Conservation (phyloP, 2,329 filamentous ascomycete species). For the Cordyceps javanica region DNA sequence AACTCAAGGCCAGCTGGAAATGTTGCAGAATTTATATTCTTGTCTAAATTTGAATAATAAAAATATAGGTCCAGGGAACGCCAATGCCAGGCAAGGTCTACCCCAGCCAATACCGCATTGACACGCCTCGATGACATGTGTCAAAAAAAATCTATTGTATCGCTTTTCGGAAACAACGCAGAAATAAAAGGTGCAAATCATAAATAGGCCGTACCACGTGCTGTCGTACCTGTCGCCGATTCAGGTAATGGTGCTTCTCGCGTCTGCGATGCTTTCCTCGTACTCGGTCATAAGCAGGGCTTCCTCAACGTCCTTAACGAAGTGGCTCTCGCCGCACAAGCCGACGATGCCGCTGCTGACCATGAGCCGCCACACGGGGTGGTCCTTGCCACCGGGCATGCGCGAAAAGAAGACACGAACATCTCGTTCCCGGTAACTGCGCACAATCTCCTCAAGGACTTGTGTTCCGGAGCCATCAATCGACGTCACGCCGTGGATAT, state of each 20-base stretch:
- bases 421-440: slow-evolving; percentile 67
- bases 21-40: neutral
- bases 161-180: neutral
- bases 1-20: neutral
- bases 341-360: slow-evolving; percentile 78
- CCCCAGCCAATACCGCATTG: neutral
- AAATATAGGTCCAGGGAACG: neutral
- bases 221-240: neutral
- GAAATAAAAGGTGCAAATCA: neutral
- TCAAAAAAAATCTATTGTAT: neutral
- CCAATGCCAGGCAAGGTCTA: neutral
- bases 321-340: slow-evolving; percentile 67
- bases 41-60: neutral
- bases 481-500: slow-evolving; percentile 93
- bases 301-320: slow-evolving; percentile 77
- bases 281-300: slow-evolving; percentile 76
- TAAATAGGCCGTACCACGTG: neutral
- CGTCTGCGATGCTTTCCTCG: slow-evolving; percentile 43
- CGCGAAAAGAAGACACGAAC: slow-evolving; percentile 71
- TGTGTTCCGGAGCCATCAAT: slow-evolving; percentile 92
- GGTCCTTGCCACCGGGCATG: slow-evolving; percentile 39
- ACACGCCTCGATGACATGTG: neutral
- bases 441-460: slow-evolving; percentile 84
- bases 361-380: slow-evolving; percentile 66
- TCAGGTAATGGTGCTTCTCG: slow-evolving; percentile 1